Conservation (phyloP, 331 rosid genomes). For the Rhamnella rubrinervis region DNA sequence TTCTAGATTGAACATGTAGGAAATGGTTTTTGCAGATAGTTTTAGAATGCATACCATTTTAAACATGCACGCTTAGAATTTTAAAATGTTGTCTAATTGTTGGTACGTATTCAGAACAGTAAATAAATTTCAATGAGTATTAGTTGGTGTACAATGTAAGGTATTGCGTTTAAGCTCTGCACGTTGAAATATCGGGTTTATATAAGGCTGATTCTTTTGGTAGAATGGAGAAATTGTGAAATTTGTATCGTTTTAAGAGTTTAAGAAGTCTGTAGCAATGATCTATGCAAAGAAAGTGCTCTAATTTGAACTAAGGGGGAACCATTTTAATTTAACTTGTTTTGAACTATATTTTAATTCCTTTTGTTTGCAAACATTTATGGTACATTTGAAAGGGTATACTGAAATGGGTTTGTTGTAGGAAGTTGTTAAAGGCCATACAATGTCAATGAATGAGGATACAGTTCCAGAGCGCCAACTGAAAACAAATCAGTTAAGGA, state of each 20-base stretch:
- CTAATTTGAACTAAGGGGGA: background rate
- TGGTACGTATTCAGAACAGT: too few relatives aligned
- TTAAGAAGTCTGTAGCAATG: background rate
- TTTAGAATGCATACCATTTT: too few relatives aligned
- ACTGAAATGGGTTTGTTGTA: slow-evolving; percentile 37
- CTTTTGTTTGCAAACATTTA: slow-evolving; percentile 15
- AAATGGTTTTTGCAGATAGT: too few relatives aligned
- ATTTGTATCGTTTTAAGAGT: background rate
- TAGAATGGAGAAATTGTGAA: background rate
- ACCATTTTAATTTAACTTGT: slow-evolving; percentile 4
- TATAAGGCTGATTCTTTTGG: background rate
- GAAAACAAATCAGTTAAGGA: slow-evolving; percentile 56
- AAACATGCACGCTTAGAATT: too few relatives aligned
- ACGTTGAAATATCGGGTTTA: background rate
- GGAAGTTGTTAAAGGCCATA: slow-evolving; percentile 44
- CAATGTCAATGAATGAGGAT: slow-evolving; percentile 45
- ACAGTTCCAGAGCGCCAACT: slow-evolving; percentile 38
- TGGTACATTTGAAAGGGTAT: slow-evolving; percentile 13
- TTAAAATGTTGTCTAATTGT: too few relatives aligned
- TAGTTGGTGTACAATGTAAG: background rate
- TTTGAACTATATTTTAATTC: background rate
- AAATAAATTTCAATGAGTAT: too few relatives aligned
- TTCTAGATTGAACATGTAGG: too few relatives aligned
- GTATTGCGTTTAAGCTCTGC: background rate
- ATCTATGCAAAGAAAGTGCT: background rate